Evolutionary conservation across 1,284 basidiomycete species (phyloP).

Genomic region (Amylostereum areolatum): DNA sequence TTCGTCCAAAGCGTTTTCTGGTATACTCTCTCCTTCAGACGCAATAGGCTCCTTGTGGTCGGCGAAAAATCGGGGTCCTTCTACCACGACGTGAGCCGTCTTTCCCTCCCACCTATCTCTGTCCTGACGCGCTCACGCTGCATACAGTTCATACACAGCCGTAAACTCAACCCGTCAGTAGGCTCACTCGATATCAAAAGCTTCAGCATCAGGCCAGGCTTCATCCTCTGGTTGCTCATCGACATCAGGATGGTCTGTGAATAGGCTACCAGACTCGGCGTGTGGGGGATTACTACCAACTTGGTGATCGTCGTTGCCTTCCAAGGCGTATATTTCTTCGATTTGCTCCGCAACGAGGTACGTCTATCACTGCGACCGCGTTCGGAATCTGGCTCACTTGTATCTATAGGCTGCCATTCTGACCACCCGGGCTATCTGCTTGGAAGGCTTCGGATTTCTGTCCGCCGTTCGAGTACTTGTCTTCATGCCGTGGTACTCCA

Average conservation of each 20-base stretch:
- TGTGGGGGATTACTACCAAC: constrained; percentile 76
- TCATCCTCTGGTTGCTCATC: constrained; percentile 92
- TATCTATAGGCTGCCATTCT: constrained; percentile 68
- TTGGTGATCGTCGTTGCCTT: constrained; percentile 89
- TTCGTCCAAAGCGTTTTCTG: constrained; percentile 69
- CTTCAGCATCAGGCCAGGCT: constrained; percentile 94
- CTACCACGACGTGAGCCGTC: constrained; percentile 80
- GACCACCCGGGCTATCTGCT: constrained; percentile 97
- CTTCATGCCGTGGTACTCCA: constrained; percentile 93
- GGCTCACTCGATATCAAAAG: constrained; percentile 93
- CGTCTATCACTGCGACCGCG: constrained; percentile 12
- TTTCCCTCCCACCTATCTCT: neutral
- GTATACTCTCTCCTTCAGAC: constrained; percentile 70
- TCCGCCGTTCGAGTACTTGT: constrained; percentile 88
- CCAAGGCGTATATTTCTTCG: constrained; percentile 85
- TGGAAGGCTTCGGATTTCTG: constrained; percentile 99
- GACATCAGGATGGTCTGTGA: constrained; percentile 91
- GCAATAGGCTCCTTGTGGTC: constrained; percentile 72
- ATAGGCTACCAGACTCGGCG: constrained; percentile 78
- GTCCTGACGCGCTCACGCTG: constrained; percentile 6
- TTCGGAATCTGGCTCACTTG: neutral
- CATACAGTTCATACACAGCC: constrained; percentile 93
- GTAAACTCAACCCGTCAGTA: constrained; percentile 89
- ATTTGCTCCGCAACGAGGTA: constrained; percentile 88
- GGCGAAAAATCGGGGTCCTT: constrained; percentile 89